These are phyloP conservation scores for Digitaria exilis DNA, from an alignment of 202 grass and related monocot genomes.

Conservation along the genomic window DNA sequence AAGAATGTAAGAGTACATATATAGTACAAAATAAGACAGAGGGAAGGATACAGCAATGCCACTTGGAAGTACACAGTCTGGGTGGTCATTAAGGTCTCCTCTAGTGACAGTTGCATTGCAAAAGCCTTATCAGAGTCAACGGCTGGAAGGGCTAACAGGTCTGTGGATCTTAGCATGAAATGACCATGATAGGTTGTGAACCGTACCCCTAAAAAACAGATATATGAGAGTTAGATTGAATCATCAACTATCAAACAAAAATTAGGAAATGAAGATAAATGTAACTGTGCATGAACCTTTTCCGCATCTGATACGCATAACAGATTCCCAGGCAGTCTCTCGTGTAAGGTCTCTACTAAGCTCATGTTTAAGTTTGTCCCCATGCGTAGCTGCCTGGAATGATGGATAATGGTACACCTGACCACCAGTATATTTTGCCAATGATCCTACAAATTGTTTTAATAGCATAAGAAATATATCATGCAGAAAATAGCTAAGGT, in stretches of 20 bases:
- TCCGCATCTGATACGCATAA: constrained; percentile 98
- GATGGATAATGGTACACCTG: constrained; percentile 95
- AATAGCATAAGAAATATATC: constrained; percentile 30
- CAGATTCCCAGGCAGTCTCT: constrained; percentile 98
- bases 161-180: constrained; percentile 96
- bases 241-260: constrained; percentile 18
- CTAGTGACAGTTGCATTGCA: constrained; percentile 83
- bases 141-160: constrained; percentile 96
- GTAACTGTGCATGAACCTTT: constrained; percentile 62
- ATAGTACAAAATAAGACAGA: constrained; percentile 27
- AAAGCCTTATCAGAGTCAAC: constrained; percentile 99
- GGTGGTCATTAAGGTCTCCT: constrained; percentile 89
- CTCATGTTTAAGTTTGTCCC: constrained; percentile 83
- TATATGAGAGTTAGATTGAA: constrained; percentile 18
- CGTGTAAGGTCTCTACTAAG: constrained; percentile 80
- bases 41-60: constrained; percentile 87
- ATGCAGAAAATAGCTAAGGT: constrained; percentile 4
- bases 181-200: constrained; percentile 98
- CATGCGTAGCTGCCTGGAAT: constrained; percentile 68
- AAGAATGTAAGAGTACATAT: not conserved
- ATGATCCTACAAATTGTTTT: constrained; percentile 57
- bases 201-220: constrained; percentile 65
- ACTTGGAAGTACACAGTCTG: constrained; percentile 96
- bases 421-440: constrained; percentile 94
- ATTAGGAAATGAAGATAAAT: constrained; percentile 20